Base-by-base conservation (phyloP, 805 yeast genomes). In the Pichia phayaonensis region DNA sequence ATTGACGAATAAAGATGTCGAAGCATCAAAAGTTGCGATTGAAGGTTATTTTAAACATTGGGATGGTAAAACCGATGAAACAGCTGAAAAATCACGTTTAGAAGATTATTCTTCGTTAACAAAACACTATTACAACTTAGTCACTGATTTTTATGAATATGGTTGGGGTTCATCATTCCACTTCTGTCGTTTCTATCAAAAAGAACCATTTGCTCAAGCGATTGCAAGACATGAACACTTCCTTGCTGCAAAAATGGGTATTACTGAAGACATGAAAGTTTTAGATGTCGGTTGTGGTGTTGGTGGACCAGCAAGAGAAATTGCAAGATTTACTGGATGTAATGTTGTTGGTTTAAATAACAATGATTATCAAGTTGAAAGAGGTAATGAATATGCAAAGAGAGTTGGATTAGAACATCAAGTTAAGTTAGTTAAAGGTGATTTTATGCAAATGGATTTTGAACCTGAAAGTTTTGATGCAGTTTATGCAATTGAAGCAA, bases 131-230 rank as follows among this genome's bases (percentile, higher is more conserved):
- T 92, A 92, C 76, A 94, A 94, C 73, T 81, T 92, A 66, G 97
- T 88, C 46, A 94, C 99, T 27, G 99, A 92, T 71, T 94, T 94
- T 64, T 94, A 94, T 76, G 99, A 94, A 73, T 92, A 94, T 70
- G 99, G 99, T 46, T 94, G 99, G 99, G 99, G 99, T 58, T 79
- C 96, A 18, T 88, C 97, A 16, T 94, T 94, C 88, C 99, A 94
- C 71, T 94, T 94, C 70, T 87, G 95, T 41, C 83, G 97, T 62
- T 94, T 84, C 74, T 92, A 88, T 75, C 77, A 75, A 65, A 97
- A 97, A 56, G 99, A 94, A 73, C 81, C 94, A 22, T 94, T 94
- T 74, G 73, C 80, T 63, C 98, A 92, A 71, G 95, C 97, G 42
- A 83, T 88, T 58, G 98, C 98, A 39, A 84, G 96, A 75, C 99